These are phyloP conservation scores for Akanthomyces dipterigenus DNA, from an alignment of 2,329 filamentous ascomycete species.

Conservation along the genomic window DNA sequence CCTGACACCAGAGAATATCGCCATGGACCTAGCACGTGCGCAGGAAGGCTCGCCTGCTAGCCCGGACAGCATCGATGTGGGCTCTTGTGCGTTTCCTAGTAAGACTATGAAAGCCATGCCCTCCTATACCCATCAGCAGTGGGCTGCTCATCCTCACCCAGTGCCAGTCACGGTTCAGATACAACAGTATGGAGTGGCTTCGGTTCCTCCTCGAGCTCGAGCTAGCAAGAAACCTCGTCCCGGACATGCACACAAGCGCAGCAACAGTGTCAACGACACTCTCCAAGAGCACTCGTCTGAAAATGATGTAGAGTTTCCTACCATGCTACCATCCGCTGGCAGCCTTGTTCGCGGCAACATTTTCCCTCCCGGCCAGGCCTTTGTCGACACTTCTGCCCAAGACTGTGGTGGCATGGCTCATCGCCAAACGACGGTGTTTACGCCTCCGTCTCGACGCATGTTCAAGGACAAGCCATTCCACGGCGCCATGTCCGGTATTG, in stretches of 20 bases:
- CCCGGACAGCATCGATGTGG: conserved; percentile 51
- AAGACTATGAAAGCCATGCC: conserved; percentile 39
- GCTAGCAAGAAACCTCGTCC: conserved; percentile 54
- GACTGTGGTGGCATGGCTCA: conserved; percentile 38
- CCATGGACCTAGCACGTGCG: conserved; percentile 19
- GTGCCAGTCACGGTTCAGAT: conserved; percentile 32
- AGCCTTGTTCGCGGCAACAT: conserved; percentile 83
- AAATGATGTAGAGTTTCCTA: conserved; percentile 50
- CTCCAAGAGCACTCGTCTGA: conserved; percentile 59
- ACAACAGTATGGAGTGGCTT: conserved; percentile 41
- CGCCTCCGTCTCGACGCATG: conserved; percentile 30
- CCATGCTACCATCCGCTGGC: conserved; percentile 64
- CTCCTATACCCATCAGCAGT: conserved; percentile 32
- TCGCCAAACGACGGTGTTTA: conserved; percentile 49
- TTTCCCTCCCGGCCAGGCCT: conserved; percentile 74
- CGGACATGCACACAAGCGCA: conserved; percentile 65
- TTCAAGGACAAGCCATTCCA: conserved; percentile 43
- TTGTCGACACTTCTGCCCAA: conserved; percentile 60
- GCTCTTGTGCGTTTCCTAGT: conserved; percentile 58
- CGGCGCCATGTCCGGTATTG: conserved; percentile 60
- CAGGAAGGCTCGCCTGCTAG: conserved; percentile 44
- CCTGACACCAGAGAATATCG: conserved; percentile 36
- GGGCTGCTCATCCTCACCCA: conserved; percentile 45
- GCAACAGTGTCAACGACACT: conserved; percentile 82
- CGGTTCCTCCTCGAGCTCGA: conserved; percentile 51